These are phyloP conservation scores for Chlorella vulgaris DNA, from an alignment of 139 green algal genomes.

Conservation along the genomic window DNA sequence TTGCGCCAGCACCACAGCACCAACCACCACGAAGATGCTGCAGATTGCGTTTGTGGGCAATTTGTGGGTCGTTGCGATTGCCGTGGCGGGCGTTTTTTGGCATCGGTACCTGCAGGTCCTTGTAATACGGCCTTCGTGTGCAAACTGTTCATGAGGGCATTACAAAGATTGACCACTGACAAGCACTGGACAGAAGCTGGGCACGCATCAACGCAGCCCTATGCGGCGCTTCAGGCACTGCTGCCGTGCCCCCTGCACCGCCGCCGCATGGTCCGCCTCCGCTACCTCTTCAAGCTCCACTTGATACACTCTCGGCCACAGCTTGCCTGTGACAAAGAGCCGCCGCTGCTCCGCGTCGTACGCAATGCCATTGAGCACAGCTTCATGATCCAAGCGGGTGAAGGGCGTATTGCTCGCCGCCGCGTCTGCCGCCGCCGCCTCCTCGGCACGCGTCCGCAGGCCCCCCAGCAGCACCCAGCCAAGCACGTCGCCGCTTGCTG, in stretches of 20 bases:
- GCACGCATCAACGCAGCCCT: too few species aligned
- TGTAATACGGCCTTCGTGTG: too few species aligned
- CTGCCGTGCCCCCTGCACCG: background rate
- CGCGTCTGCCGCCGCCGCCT: background rate
- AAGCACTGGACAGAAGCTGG: too few species aligned
- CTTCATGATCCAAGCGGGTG: background rate
- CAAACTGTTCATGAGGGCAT: too few species aligned
- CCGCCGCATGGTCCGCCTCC: background rate
- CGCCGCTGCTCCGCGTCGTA: constrained; percentile 67
- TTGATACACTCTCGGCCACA: constrained; percentile 62
- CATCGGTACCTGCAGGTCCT: too few species aligned
- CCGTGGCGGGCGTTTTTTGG: too few species aligned
- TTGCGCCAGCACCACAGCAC: too few species aligned
- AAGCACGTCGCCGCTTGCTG: constrained; percentile 46
- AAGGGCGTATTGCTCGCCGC: background rate
- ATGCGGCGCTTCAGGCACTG: constrained; percentile 2
- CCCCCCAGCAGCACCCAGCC: constrained; percentile 63
- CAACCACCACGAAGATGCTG: too few species aligned
- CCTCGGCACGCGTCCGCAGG: background rate
- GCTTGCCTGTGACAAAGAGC: constrained; percentile 81
- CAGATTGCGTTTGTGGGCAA: too few species aligned
- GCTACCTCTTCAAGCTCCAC: constrained; percentile 32
- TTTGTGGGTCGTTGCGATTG: too few species aligned
- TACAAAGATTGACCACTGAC: too few species aligned
- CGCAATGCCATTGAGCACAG: constrained; percentile 90